Evolutionary conservation across 1,284 basidiomycete species (phyloP), one percentile per base, ranked within the genome.

Genomic region (Cystobasidium slooffiae): DNA sequence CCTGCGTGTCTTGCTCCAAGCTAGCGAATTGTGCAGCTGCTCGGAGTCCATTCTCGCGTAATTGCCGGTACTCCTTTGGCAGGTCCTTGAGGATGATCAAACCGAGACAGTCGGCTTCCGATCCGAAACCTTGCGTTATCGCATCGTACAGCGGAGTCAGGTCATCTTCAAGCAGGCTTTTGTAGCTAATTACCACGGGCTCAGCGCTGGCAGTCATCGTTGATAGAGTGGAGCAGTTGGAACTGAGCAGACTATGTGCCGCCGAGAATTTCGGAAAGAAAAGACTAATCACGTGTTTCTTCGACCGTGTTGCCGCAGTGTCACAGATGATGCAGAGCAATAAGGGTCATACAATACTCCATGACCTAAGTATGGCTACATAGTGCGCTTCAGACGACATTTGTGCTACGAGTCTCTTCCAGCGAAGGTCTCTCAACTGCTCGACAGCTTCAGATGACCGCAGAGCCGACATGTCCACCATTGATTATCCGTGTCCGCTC

Each of bases 1-100:
- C 91, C 61, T 90, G 86, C 12, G 83, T 82, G 14, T 82, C 80
- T 63, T 90, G 88, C 18, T 89, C 87, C 6, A 95, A 84, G 22
- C 85, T 84, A 0, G 91, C 90, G 80, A 96, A 93, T 53, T 85
- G 83, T 81, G 91, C 88, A 1, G 91, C 88, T 55, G 92, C 84
- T 77, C 85, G 87, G 72, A 97, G 86, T 31, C 95, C 84, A 43
- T 87, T 84, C 78, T 90, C 88, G 51, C 94, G 85, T 68, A 90
- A 86, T 0, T 78, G 73, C 6, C 82, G 80, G 79, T 92, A 97
- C 53, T 83, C 83, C 5, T 81, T 74, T 0, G 94, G 94, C 41
- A 97, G 84, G 83, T 94, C 93, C 80, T 78, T 56, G 51, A 78
- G 66, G 62, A 78, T 53, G 14, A 78, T 58, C 31, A 80, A 66